Evolutionary conservation across 192 early-diverging fungal species (phyloP), one percentile per base, ranked within the genome.

Genomic region (Coemansia sp.): DNA sequence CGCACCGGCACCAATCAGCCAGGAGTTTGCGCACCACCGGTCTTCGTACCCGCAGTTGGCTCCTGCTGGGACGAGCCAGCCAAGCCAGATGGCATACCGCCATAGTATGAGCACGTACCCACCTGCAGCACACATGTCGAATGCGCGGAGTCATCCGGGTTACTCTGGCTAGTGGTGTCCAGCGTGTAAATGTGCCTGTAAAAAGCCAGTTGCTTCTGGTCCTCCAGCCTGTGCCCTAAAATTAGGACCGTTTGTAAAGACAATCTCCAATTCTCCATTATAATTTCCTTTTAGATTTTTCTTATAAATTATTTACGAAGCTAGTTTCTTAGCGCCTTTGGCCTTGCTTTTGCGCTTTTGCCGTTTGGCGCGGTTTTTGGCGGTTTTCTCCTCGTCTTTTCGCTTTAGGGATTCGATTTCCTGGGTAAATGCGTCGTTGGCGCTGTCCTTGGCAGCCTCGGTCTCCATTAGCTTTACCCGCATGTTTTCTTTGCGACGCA

Each of bases 281-380:
- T 34, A 5, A 34, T 34, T 34, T 39, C 19, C 19, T 17, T 8
- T 39, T 39, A 5, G 36, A 4, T 47, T 47, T 44, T 29, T 47
- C 15, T 30, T 17, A 26, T 46, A 26, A 14, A 15, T 46, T 36
- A 26, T 44, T 23, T 21, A 39, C 22, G 25, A 31, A n/a, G n/a
- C n/a, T 44, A 75, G 58, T 62, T 43, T 44, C n/a, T 81, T 58
- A 22, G 59, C 67, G 44, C 43, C 59, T 58, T 79, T 64, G 64
- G 31, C 51, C 58, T 64, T 44, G 61, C 83, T 78, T 56, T 86
- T 90, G 23, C 87, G 75, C 58, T 86, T 88, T 64, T 88, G 82
- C 21, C 93, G 75, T 68, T 95, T 96, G 25, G 86, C 83, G 22
- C 93, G 75, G 45, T 85, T 89, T 71, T 93, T 98, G 23, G 90